Conservation (phyloP, 2,329 filamentous ascomycete species). For the Cytospora chrysosperma region DNA sequence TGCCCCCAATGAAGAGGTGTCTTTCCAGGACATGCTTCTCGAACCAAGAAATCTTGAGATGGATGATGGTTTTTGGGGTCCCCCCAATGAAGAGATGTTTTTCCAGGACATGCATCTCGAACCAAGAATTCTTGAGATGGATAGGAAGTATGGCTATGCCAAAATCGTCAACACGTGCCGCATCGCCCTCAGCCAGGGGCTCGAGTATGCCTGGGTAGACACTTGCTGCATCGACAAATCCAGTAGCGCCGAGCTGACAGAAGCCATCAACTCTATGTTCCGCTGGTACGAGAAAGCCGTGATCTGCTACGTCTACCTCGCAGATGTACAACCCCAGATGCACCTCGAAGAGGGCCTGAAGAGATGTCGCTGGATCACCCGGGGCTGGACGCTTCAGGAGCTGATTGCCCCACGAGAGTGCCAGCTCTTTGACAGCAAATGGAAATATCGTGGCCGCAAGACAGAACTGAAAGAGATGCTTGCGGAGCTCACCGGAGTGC, state of each 20-base stretch:
- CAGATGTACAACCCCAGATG: neutral
- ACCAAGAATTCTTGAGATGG: neutral
- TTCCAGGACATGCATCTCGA: slow-evolving; percentile 14
- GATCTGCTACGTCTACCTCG: slow-evolving; percentile 9
- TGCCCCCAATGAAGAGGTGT: slow-evolving; percentile 27
- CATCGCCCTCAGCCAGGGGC: neutral
- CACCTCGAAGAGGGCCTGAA: neutral
- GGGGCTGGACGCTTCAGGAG: slow-evolving; percentile 15
- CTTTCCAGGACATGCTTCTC: slow-evolving; percentile 18
- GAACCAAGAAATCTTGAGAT: neutral
- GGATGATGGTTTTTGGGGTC: slow-evolving; percentile 25
- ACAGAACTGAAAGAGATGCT: neutral
- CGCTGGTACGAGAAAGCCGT: slow-evolving; percentile 9
- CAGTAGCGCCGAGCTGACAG: slow-evolving; percentile 7
- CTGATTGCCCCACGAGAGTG: slow-evolving; percentile 22
- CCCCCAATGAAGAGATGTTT: slow-evolving; percentile 28
- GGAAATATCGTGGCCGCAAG: slow-evolving; percentile 7
- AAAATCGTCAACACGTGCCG: neutral
- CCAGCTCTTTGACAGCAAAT: slow-evolving; percentile 23
- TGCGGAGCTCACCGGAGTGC: neutral
- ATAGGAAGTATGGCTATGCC: neutral
- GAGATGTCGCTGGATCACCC: neutral
- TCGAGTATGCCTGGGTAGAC: slow-evolving; percentile 10
- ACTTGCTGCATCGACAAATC: slow-evolving; percentile 20
- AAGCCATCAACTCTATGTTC: slow-evolving; percentile 15